phyloP scores from a whole-genome alignment of 306 rosid species.

The Aeschynomene evenia region DNA sequence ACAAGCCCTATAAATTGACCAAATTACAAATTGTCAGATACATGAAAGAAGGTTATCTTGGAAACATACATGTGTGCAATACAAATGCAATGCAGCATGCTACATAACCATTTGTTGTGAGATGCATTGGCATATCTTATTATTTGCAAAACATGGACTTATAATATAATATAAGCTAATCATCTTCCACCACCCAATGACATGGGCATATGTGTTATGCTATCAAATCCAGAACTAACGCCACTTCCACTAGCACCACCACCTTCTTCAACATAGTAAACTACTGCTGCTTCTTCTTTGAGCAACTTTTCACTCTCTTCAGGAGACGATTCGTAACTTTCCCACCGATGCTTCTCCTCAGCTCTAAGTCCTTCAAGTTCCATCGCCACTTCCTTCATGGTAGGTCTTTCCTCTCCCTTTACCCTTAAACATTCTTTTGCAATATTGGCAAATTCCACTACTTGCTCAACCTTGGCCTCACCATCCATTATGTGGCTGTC shows the following conservation, averaged over 20 bases:
- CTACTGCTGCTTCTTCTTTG: neutral
- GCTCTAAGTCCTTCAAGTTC: conserved; percentile 41
- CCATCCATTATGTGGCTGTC: conserved; percentile 11
- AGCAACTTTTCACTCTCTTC: conserved; percentile 13
- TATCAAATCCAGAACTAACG: neutral
- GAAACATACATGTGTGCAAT: neutral
- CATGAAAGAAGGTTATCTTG: neutral
- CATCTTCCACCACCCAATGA: neutral
- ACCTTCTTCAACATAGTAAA: neutral
- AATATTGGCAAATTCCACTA: conserved; percentile 34
- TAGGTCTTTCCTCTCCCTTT: conserved; percentile 43
- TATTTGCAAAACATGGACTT: neutral
- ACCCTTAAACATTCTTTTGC: conserved; percentile 31
- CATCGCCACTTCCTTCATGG: conserved; percentile 48
- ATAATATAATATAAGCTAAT: neutral
- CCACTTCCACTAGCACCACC: neutral
- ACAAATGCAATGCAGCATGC: neutral
- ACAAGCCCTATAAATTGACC: neutral
- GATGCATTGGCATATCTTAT: neutral
- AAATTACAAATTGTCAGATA: neutral
- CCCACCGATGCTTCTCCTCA: conserved; percentile 10
- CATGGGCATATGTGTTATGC: neutral
- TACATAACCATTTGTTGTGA: neutral
- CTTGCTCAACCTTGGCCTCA: conserved; percentile 24
- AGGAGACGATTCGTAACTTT: neutral